Conservation (phyloP, 139 green algal genomes). For the Picochlorum sp. region DNA sequence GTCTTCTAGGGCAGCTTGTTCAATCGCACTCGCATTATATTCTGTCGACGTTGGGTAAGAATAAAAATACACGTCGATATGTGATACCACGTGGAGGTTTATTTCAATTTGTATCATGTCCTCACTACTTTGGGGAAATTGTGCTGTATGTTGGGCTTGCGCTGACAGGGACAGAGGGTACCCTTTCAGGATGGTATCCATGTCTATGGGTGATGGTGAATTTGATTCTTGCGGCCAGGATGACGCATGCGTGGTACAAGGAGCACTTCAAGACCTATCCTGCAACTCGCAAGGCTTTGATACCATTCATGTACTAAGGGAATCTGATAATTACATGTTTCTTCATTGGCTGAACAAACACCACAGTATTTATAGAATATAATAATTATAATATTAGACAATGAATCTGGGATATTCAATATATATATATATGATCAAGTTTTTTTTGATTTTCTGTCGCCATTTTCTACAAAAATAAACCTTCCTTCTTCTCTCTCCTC, state of each 20-base stretch:
- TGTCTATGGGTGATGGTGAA: conserved; percentile 50
- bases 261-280: conserved; percentile 47
- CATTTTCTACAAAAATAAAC: no score
- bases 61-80: not conserved
- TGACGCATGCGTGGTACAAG: conserved; percentile 56
- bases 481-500: no score
- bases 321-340: not conserved
- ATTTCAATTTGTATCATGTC: conserved; percentile 70
- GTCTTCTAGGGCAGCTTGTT: conserved; percentile 38
- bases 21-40: conserved; percentile 44
- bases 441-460: no score
- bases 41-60: conserved; percentile 30
- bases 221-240: conserved; percentile 49
- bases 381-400: not conserved
- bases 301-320: conserved; percentile 41
- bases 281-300: conserved; percentile 23
- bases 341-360: conserved; percentile 8
- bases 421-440: no score
- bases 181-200: conserved; percentile 16
- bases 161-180: conserved; percentile 5
- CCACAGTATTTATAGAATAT: no score
- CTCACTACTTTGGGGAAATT: conserved; percentile 76
- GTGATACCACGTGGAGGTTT: conserved; percentile 30
- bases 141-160: conserved; percentile 62
- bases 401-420: conserved; percentile 1